phyloP scores from a whole-genome alignment of 2,329 filamentous ascomycete species.

The Neophaeococcomyces aloes region DNA sequence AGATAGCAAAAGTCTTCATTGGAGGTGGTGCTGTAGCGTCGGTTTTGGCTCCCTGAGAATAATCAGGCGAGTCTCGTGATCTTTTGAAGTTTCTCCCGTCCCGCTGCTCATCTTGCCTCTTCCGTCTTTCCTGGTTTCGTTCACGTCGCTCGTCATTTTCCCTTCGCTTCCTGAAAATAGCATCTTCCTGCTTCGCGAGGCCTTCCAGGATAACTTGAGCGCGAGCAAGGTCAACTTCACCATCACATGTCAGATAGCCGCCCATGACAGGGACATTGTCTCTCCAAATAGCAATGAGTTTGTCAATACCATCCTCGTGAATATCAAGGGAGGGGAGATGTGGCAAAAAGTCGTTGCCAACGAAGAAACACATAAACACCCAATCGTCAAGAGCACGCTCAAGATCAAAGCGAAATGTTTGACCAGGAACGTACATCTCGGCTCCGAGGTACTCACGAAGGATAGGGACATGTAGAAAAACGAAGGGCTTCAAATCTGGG shows the following conservation, averaged over 20 bases:
- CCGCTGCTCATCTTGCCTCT: slow-evolving; percentile 53
- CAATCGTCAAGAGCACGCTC: slow-evolving; percentile 93
- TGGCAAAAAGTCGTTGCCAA: slow-evolving; percentile 95
- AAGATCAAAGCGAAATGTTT: slow-evolving; percentile 82
- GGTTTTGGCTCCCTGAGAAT: slow-evolving; percentile 18
- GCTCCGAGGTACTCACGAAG: slow-evolving; percentile 86
- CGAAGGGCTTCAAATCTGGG: slow-evolving; percentile 74
- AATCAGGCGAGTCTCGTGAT: slow-evolving; percentile 36
- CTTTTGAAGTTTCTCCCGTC: slow-evolving; percentile 32
- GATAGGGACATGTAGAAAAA: slow-evolving; percentile 91
- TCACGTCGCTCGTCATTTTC: slow-evolving; percentile 76
- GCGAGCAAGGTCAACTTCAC: slow-evolving; percentile 73
- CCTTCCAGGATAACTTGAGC: slow-evolving; percentile 82
- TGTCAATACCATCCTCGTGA: slow-evolving; percentile 92
- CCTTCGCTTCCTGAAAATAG: slow-evolving; percentile 80
- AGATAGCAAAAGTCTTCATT: slow-evolving; percentile 14
- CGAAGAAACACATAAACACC: slow-evolving; percentile 99
- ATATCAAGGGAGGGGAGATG: slow-evolving; percentile 97
- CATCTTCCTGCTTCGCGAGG: slow-evolving; percentile 83
- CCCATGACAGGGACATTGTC: slow-evolving; percentile 86
- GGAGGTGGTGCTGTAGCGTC: slow-evolving; percentile 35
- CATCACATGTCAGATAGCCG: slow-evolving; percentile 92
- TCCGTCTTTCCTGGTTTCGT: slow-evolving; percentile 67
- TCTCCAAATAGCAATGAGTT: slow-evolving; percentile 91
- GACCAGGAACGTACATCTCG: slow-evolving; percentile 71